Evolutionary conservation across 352 stramenopile species (phyloP), one percentile per base, ranked within the genome.

Genomic region (Phytopythium ostracodes): DNA sequence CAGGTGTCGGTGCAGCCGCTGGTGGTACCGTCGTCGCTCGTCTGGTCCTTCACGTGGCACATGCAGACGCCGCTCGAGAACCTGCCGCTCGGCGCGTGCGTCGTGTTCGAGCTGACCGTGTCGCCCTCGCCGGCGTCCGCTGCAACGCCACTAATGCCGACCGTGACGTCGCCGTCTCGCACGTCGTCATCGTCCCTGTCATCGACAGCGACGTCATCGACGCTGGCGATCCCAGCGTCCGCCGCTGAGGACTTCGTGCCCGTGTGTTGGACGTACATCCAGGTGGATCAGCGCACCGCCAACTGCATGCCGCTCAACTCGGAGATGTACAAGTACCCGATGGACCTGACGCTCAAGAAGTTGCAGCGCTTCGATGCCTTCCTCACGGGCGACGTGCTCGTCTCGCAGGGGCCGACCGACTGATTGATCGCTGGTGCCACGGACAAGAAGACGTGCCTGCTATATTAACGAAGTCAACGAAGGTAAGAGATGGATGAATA

Each of bases 21-120:
- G 9, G 65, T 76, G n/a, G 63, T 87, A 2, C 63, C 78, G 2
- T 77, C 77, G 22, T 71, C 76, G 27, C 69, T 96, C 10, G 63
- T 91, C 33, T 98, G 91, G 84, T 77, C 84, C 14, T 89, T 93
- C 61, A 97, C 89, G 27, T 98, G 91, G 91, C 85, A 97, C 67
- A 97, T 97, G 91, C 88, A 97, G 61, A 97, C 88, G 0, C 88
- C 91, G n/a, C 59, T 98, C 14, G 89, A 97, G 71, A 96, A 96
- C 57, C 67, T 97, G n/a, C 78, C 82, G 0, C 77, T 90, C 46
- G 80, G 80, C 40, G 78, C 81, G 10, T 89, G 78, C 27, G 75
- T 94, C 36, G 78, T 92, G 0, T 69, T 93, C 24, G 83, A 92
- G 67, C 71, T 94, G 33, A 71, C 67, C 27, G 74, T 83, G 38